A percentile compares a stretch with the other conserved stretches of the same genome.
These are phyloP conservation scores for Malania oleifera DNA, from an alignment of 164 flowering plant genomes.

Conservation along the genomic window DNA sequence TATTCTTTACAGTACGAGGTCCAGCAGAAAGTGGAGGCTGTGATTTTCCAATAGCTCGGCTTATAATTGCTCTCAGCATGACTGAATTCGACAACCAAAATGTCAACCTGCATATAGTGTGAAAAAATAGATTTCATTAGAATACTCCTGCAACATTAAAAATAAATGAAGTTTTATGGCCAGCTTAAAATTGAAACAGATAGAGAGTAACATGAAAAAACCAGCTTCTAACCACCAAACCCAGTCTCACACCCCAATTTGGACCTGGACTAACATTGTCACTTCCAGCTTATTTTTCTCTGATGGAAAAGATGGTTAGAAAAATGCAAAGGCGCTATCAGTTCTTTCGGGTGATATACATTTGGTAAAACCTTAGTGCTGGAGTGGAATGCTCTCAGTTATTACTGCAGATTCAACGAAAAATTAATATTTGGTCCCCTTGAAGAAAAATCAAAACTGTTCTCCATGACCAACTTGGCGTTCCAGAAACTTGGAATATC, in stretches of 20 bases:
- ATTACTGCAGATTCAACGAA: not conserved
- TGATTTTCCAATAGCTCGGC: not conserved
- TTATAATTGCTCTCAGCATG: constrained; percentile 4
- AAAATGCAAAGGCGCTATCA: not conserved
- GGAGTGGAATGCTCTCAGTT: not conserved
- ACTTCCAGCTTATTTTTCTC: not conserved
- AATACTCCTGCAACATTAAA: not conserved
- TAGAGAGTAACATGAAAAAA: not conserved
- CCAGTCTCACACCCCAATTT: not conserved
- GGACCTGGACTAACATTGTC: not conserved
- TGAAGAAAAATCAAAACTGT: too few relatives aligned
- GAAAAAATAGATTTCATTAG: not conserved
- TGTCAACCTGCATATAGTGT: not conserved
- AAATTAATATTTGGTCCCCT: not conserved
- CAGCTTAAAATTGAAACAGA: not conserved
- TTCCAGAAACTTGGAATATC: not conserved
- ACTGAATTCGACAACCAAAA: constrained; percentile 4
- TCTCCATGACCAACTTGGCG: too few relatives aligned
- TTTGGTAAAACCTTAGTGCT: not conserved
- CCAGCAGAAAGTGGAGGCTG: not conserved
- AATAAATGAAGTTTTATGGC: not conserved
- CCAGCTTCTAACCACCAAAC: not conserved
- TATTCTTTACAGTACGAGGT: not conserved
- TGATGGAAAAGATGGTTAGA: not conserved
- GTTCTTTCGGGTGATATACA: not conserved